Evolutionary conservation across 306 rosid genomes (phyloP).

Genomic region (Cicer arietinum): DNA sequence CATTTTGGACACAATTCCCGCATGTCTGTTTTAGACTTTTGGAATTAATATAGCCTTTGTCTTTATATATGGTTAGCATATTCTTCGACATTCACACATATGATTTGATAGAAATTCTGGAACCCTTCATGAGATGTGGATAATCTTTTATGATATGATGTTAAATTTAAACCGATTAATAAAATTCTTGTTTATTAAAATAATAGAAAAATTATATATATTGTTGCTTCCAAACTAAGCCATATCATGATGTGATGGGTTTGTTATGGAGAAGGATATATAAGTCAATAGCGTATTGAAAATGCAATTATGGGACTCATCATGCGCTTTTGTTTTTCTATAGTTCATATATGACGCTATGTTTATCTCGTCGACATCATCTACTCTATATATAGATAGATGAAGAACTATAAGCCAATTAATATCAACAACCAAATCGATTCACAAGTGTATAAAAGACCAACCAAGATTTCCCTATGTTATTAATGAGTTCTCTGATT

Average conservation of each 20-base stretch:
- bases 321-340: slow-evolving; percentile 43
- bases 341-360: background rate
- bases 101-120: no score
- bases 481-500: slow-evolving; percentile 39
- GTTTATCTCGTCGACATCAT: slow-evolving; percentile 6
- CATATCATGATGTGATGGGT: slow-evolving; percentile 37
- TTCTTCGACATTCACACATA: no score
- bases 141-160: no score
- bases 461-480: background rate
- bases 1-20: no score
- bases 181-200: no score
- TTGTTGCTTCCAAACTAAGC: slow-evolving; percentile 21
- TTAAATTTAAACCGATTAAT: no score
- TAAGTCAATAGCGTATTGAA: slow-evolving; percentile 57
- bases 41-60: no score
- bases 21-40: no score
- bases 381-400: background rate
- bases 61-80: no score
- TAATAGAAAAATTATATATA: no score
- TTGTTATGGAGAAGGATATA: slow-evolving; percentile 43
- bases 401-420: slow-evolving; percentile 1
- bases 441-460: background rate
- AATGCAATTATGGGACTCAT: slow-evolving; percentile 57
- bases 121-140: no score
- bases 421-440: background rate